Percentiles rank a stretch among this genome's conserved stretches.
These are phyloP conservation scores for Tuber umbilicatum DNA, from an alignment of 495 filamentous ascomycete species.

Conservation along the genomic window DNA sequence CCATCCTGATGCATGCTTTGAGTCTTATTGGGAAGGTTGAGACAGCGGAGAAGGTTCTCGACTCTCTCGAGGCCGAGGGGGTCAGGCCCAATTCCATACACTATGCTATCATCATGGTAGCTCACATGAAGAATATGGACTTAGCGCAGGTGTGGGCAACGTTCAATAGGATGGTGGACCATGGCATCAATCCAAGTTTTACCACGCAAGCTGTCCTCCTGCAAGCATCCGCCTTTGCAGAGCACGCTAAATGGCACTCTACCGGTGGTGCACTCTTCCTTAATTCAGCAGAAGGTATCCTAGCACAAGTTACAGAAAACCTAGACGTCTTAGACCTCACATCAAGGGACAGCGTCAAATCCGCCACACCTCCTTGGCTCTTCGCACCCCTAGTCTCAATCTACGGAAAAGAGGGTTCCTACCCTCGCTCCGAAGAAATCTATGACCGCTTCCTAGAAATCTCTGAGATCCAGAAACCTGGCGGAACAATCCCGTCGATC, in stretches of 20 bases:
- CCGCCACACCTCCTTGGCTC: constrained; percentile 40
- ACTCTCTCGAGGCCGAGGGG: constrained; percentile 53
- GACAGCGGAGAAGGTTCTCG: constrained; percentile 60
- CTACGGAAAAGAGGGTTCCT: constrained; percentile 33
- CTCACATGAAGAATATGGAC: constrained; percentile 51
- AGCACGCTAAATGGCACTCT: constrained; percentile 41
- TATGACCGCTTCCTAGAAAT: constrained; percentile 33
- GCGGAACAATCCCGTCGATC: constrained; percentile 30
- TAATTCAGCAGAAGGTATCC: constrained; percentile 34
- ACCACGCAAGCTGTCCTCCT: constrained; percentile 47
- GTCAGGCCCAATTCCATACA: constrained; percentile 61
- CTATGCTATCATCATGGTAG: constrained; percentile 68
- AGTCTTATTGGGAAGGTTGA: constrained; percentile 55
- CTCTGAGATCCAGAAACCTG: constrained; percentile 15
- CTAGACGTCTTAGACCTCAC: constrained; percentile 35
- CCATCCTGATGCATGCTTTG: constrained; percentile 65
- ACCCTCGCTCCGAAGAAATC: constrained; percentile 10
- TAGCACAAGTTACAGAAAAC: constrained; percentile 30
- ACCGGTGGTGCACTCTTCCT: constrained; percentile 30
- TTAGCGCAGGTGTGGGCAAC: constrained; percentile 51
- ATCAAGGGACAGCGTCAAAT: constrained; percentile 35
- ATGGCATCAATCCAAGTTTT: constrained; percentile 46
- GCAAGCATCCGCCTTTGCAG: constrained; percentile 43
- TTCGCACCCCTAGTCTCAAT: constrained; percentile 40
- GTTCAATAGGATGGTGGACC: constrained; percentile 50